These are phyloP conservation scores for Phytopythium litorale DNA, from an alignment of 352 stramenopile species.

Conservation along the genomic window DNA sequence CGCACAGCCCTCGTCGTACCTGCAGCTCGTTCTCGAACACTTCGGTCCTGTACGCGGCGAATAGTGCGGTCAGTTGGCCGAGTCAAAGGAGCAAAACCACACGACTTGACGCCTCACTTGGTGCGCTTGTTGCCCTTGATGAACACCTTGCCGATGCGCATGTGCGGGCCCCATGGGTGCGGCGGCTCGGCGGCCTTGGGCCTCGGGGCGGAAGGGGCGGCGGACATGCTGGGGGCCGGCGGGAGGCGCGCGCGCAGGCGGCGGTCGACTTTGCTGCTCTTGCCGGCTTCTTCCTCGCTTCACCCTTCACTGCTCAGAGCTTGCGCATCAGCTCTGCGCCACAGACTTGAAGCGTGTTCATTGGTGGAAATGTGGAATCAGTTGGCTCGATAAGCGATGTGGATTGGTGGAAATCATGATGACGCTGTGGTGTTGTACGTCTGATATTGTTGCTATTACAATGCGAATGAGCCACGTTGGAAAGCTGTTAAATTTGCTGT, in stretches of 20 bases:
- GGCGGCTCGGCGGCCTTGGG: conserved; percentile 23
- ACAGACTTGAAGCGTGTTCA: no score
- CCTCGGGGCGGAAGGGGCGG: conserved; percentile 5
- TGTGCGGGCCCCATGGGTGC: conserved; percentile 72
- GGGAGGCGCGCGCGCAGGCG: background rate
- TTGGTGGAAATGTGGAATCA: no score
- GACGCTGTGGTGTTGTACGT: background rate
- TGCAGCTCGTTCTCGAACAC: conserved; percentile 88
- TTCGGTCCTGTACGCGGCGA: conserved; percentile 36
- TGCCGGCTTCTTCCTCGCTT: background rate
- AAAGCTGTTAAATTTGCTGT: no score
- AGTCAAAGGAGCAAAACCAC: background rate
- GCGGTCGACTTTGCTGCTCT: background rate
- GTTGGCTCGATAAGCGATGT: no score
- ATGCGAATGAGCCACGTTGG: no score
- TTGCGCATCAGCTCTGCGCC: background rate
- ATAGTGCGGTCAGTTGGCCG: background rate
- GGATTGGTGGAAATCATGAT: no score
- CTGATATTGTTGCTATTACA: background rate
- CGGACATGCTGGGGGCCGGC: background rate
- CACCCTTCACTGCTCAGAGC: background rate
- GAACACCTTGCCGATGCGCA: conserved; percentile 84
- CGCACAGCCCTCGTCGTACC: conserved; percentile 13
- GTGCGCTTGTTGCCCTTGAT: conserved; percentile 87
- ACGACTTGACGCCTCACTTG: conserved; percentile 40